phyloP scores from a whole-genome alignment of 1,139 yeast genomes.

The Sporopachydermia cereana region DNA sequence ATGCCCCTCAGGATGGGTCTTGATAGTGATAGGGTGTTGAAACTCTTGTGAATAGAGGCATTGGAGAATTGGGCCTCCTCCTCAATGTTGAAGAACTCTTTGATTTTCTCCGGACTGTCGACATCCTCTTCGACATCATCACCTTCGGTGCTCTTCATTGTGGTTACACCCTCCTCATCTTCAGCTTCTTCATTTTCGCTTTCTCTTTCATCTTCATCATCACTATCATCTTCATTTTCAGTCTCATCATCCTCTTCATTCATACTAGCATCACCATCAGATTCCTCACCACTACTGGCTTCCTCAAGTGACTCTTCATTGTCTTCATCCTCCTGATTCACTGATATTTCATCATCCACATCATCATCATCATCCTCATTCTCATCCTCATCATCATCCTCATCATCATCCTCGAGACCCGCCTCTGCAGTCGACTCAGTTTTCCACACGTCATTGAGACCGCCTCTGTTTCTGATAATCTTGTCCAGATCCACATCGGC shows the following conservation, averaged over 20 bases:
- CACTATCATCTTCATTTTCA: constrained; percentile 23
- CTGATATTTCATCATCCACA: constrained; percentile 19
- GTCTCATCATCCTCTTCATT: constrained; percentile 16
- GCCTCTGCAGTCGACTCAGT: constrained; percentile 24
- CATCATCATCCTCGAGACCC: constrained; percentile 26
- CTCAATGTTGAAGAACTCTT: constrained; percentile 51
- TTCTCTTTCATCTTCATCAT: constrained; percentile 22
- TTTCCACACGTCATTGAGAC: constrained; percentile 37
- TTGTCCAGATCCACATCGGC: constrained; percentile 80
- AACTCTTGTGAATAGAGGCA: constrained; percentile 43
- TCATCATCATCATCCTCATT: constrained; percentile 7
- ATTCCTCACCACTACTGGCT: constrained; percentile 57
- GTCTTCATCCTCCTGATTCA: constrained; percentile 16
- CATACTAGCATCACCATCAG: constrained; percentile 50
- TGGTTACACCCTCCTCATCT: constrained; percentile 23
- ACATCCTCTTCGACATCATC: constrained; percentile 30
- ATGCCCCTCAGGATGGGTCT: constrained; percentile 84
- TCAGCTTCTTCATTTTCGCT: constrained; percentile 24
- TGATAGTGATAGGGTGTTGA: constrained; percentile 70
- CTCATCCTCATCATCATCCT: constrained; percentile 23
- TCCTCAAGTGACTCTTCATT: constrained; percentile 33
- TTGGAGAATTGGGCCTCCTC: constrained; percentile 36
- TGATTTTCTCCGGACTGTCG: constrained; percentile 64
- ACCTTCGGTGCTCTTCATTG: constrained; percentile 12
- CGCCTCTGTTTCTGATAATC: constrained; percentile 74